Evolutionary conservation across 2,329 filamentous ascomycete species (phyloP).

Genomic region (Diaporthe amygdali): DNA sequence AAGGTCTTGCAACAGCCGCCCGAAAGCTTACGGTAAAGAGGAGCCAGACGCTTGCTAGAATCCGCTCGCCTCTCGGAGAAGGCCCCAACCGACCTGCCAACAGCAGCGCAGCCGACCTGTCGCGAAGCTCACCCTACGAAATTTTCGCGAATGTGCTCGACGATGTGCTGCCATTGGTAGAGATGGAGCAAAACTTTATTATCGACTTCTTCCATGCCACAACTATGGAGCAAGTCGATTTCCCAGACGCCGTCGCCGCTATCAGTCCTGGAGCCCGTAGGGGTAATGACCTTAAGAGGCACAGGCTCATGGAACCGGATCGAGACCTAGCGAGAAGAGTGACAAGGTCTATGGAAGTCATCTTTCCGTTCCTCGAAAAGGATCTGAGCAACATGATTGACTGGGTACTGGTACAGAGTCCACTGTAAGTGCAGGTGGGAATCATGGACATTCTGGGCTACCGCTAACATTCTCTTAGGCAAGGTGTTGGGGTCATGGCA

Average conservation of each 20-base stretch:
- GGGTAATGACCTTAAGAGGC: slow-evolving; percentile 74
- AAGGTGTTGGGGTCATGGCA: slow-evolving; percentile 87
- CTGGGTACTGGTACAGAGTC: slow-evolving; percentile 81
- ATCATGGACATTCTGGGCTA: neutral
- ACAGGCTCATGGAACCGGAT: slow-evolving; percentile 86
- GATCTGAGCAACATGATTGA: slow-evolving; percentile 83
- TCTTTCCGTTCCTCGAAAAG: slow-evolving; percentile 81
- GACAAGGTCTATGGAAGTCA: slow-evolving; percentile 84
- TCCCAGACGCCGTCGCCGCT: slow-evolving; percentile 77
- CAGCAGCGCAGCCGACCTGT: slow-evolving; percentile 34
- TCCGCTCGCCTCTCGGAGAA: slow-evolving; percentile 72
- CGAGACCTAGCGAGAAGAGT: slow-evolving; percentile 84
- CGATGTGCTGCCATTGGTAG: slow-evolving; percentile 81
- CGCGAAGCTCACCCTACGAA: slow-evolving; percentile 76
- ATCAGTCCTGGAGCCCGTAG: slow-evolving; percentile 70
- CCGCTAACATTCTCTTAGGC: slow-evolving; percentile 52
- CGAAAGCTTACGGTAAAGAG: slow-evolving; percentile 93
- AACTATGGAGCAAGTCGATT: slow-evolving; percentile 82
- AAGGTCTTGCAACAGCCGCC: slow-evolving; percentile 73
- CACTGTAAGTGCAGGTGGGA: slow-evolving; percentile 66
- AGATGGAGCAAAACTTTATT: slow-evolving; percentile 95
- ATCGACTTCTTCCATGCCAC: slow-evolving; percentile 96
- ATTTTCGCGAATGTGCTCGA: slow-evolving; percentile 81
- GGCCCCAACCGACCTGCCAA: slow-evolving; percentile 63
- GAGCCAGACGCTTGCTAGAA: slow-evolving; percentile 82